phyloP scores from a whole-genome alignment of 2,329 filamentous ascomycete genomes.

The Beauveria pseudobassiana region DNA sequence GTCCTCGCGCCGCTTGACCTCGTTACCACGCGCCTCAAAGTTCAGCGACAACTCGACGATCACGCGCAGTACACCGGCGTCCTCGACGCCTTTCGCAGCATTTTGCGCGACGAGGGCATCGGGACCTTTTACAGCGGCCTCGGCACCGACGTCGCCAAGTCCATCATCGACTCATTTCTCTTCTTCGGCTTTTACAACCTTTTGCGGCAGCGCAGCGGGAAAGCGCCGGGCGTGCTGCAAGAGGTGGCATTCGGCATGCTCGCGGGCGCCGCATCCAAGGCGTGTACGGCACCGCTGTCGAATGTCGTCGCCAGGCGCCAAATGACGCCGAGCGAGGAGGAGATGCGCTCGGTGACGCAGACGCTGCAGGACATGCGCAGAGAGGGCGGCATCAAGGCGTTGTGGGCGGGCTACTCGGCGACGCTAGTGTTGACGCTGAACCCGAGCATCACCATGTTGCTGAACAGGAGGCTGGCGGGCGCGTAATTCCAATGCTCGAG shows the following conservation, averaged over 20 bases:
- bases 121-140: conserved; percentile 65
- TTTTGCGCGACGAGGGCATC: conserved; percentile 65
- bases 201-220: conserved; percentile 31
- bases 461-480: conserved; percentile 64
- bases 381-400: conserved; percentile 62
- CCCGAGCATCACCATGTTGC: conserved; percentile 76
- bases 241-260: conserved; percentile 68
- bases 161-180: conserved; percentile 68
- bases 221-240: conserved; percentile 52
- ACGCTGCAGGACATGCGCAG: conserved; percentile 56
- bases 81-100: conserved; percentile 61
- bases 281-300: conserved; percentile 71
- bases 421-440: conserved; percentile 75
- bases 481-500: conserved; percentile 44
- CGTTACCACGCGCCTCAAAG: conserved; percentile 74
- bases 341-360: conserved; percentile 35
- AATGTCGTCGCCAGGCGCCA: conserved; percentile 81
- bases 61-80: conserved; percentile 53
- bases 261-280: conserved; percentile 66
- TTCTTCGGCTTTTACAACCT: conserved; percentile 78
- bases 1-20: conserved; percentile 75
- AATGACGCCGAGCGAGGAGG: conserved; percentile 43
- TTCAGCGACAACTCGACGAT: conserved; percentile 54
- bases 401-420: conserved; percentile 86
- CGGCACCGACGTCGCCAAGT: conserved; percentile 57